These are phyloP conservation scores for Microsporum audouinii DNA, from an alignment of 2,329 filamentous ascomycete genomes.

Conservation along the genomic window DNA sequence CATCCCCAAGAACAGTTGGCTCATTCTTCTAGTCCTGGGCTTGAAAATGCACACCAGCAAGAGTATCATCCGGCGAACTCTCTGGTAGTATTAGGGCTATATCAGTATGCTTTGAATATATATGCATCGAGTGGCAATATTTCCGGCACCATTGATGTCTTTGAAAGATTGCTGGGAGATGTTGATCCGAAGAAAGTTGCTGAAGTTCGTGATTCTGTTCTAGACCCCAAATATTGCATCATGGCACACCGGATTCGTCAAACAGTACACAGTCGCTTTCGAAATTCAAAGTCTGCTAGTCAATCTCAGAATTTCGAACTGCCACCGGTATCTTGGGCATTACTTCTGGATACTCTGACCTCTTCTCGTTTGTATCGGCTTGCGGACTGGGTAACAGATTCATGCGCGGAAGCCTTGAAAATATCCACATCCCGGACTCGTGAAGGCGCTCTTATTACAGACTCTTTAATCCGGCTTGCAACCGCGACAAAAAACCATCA, in stretches of 20 bases:
- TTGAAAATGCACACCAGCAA: not conserved
- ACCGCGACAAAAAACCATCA: constrained; percentile 36
- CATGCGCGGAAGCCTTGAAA: constrained; percentile 39
- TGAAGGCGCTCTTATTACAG: constrained; percentile 36
- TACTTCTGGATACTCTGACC: constrained; percentile 8
- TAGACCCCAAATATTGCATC: constrained; percentile 8
- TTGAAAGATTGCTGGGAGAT: constrained; percentile 10
- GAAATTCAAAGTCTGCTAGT: not conserved
- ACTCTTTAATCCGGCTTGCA: constrained; percentile 46
- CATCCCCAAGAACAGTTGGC: not conserved
- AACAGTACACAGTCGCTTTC: not conserved
- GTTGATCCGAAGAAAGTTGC: constrained; percentile 6
- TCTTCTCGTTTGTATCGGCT: constrained; percentile 30
- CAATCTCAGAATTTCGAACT: constrained; percentile 4
- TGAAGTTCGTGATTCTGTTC: constrained; percentile 6
- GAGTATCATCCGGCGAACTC: constrained; percentile 7
- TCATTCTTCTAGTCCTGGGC: not conserved
- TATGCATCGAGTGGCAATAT: constrained; percentile 11
- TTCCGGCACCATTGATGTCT: constrained; percentile 10
- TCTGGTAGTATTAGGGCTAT: constrained; percentile 12
- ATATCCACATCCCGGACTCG: constrained; percentile 37
- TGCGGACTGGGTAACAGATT: constrained; percentile 42
- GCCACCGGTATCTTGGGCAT: constrained; percentile 5
- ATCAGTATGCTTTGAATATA: constrained; percentile 13
- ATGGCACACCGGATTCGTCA: constrained; percentile 8